Evolutionary conservation across 108 stramenopile species (phyloP).

Genomic region (Cyclotella cryptica): DNA sequence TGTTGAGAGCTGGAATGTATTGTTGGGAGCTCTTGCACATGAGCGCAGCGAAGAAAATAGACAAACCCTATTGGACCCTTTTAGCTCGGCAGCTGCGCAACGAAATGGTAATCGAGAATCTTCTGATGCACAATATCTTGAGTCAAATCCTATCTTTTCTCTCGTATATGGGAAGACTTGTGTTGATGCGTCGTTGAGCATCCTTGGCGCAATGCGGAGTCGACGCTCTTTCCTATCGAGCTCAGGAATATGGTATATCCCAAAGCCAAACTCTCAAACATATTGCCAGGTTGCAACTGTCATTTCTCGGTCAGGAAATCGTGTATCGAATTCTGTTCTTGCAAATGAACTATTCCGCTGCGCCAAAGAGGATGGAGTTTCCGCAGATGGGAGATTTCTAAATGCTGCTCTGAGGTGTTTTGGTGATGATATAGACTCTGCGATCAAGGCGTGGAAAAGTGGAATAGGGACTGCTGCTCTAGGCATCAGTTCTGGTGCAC

Average conservation of each 20-base stretch:
- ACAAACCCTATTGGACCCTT: conserved; percentile 21
- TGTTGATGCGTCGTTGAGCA: conserved; percentile 49
- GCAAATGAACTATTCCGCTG: conserved; percentile 36
- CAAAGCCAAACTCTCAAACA: conserved; percentile 72
- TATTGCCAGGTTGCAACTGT: conserved; percentile 76
- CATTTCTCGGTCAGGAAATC: conserved; percentile 24
- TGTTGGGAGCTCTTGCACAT: conserved; percentile 65
- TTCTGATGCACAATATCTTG: conserved; percentile 1
- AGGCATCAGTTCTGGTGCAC: neutral
- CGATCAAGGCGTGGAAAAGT: conserved; percentile 70
- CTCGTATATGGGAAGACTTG: conserved; percentile 60
- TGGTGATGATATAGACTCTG: conserved; percentile 72
- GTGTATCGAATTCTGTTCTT: conserved; percentile 13
- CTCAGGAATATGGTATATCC: conserved; percentile 13
- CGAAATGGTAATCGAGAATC: conserved; percentile 3
- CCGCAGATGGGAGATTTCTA: conserved; percentile 78
- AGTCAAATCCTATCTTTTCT: conserved; percentile 18
- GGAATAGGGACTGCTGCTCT: conserved; percentile 67
- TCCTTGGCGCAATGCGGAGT: conserved; percentile 62
- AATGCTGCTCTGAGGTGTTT: conserved; percentile 85
- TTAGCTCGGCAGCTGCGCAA: conserved; percentile 25
- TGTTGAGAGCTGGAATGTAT: conserved; percentile 63
- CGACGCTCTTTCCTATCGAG: neutral
- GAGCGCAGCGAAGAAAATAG: conserved; percentile 8
- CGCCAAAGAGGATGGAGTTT: conserved; percentile 36